These are phyloP conservation scores for Globisporangium polare DNA, from an alignment of 352 stramenopile genomes.

Conservation along the genomic window DNA sequence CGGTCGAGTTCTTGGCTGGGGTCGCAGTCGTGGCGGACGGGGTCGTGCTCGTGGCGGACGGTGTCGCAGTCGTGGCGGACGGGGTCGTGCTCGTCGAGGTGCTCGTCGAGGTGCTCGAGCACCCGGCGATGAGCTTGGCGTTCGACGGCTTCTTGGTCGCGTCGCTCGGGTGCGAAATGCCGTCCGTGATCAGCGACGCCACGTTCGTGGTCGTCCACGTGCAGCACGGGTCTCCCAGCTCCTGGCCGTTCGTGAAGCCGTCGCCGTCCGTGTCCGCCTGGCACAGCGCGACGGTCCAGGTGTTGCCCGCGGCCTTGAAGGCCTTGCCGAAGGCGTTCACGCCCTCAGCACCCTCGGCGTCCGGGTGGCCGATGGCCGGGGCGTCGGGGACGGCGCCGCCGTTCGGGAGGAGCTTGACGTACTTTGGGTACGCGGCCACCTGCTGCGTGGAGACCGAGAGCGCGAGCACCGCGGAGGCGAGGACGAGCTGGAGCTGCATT, in stretches of 20 bases:
- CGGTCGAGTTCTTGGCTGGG: conserved; percentile 1
- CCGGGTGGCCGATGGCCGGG: conserved; percentile 52
- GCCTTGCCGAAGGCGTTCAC: conserved; percentile 67
- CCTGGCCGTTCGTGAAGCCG: conserved; percentile 80
- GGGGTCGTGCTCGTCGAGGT: conserved; percentile 20
- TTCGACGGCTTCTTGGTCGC: conserved; percentile 50
- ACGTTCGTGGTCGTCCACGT: conserved; percentile 53
- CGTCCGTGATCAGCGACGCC: conserved; percentile 43
- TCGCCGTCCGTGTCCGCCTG: conserved; percentile 72
- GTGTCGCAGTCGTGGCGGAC: conserved; percentile 17
- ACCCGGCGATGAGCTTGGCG: conserved; percentile 42
- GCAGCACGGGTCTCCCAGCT: conserved; percentile 84
- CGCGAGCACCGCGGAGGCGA: conserved; percentile 10
- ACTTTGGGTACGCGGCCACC: conserved; percentile 35
- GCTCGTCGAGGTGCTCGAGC: conserved; percentile 19
- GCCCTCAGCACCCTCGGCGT: conserved; percentile 33
- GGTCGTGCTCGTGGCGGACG: too few relatives aligned
- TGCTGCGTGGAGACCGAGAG: conserved; percentile 1
- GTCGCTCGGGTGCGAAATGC: conserved; percentile 59
- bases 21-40: conserved; percentile 17
- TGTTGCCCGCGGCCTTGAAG: conserved; percentile 40
- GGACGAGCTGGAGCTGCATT: conserved; percentile 8
- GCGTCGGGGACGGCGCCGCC: conserved; percentile 39
- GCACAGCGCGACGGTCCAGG: conserved; percentile 55
- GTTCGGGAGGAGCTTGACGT: conserved; percentile 51